A percentile compares a stretch with the other conserved stretches of the same genome.
phyloP scores from a whole-genome alignment of 2,329 filamentous ascomycete species.

The Alternaria triticimaculans region DNA sequence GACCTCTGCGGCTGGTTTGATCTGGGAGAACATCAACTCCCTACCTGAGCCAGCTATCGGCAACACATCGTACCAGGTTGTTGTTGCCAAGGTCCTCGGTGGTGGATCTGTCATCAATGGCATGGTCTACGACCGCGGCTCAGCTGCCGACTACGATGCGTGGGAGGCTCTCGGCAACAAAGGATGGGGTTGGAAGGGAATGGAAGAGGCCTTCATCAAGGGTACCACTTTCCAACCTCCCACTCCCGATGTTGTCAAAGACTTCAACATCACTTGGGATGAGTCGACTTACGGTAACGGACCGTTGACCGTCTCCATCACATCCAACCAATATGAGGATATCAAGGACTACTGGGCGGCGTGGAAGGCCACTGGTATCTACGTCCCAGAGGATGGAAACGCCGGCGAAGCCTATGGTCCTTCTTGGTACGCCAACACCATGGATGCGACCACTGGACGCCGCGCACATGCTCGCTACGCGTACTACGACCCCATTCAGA shows the following conservation, averaged over 20 bases:
- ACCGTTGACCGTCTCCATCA: slow-evolving; percentile 34
- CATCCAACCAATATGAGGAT: slow-evolving; percentile 36
- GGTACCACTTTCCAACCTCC: slow-evolving; percentile 37
- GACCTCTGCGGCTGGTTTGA: slow-evolving; percentile 25
- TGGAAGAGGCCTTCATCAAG: slow-evolving; percentile 42
- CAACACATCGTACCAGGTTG: slow-evolving; percentile 28
- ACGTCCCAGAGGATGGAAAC: slow-evolving; percentile 28
- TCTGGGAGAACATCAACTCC: slow-evolving; percentile 30
- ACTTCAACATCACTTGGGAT: slow-evolving; percentile 41
- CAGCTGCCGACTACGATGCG: slow-evolving; percentile 53
- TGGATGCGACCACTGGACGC: slow-evolving; percentile 33
- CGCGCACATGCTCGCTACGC: slow-evolving; percentile 36
- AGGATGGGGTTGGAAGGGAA: slow-evolving; percentile 64
- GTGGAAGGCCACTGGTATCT: slow-evolving; percentile 30
- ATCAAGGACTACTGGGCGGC: slow-evolving; percentile 33
- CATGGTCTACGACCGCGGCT: slow-evolving; percentile 47
- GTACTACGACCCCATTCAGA: slow-evolving; percentile 38
- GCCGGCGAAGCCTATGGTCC: slow-evolving; percentile 31
- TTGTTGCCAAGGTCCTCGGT: slow-evolving; percentile 36
- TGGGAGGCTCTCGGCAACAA: slow-evolving; percentile 66
- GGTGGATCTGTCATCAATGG: slow-evolving; percentile 45
- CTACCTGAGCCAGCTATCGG: slow-evolving; percentile 30
- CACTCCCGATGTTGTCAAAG: slow-evolving; percentile 20
- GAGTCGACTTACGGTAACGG: slow-evolving; percentile 29
- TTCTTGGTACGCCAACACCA: slow-evolving; percentile 35